Evolutionary conservation across 1,284 basidiomycete genomes (phyloP), one percentile per base, ranked within the genome.

Genomic region (Singerocomus rubriflavus): DNA sequence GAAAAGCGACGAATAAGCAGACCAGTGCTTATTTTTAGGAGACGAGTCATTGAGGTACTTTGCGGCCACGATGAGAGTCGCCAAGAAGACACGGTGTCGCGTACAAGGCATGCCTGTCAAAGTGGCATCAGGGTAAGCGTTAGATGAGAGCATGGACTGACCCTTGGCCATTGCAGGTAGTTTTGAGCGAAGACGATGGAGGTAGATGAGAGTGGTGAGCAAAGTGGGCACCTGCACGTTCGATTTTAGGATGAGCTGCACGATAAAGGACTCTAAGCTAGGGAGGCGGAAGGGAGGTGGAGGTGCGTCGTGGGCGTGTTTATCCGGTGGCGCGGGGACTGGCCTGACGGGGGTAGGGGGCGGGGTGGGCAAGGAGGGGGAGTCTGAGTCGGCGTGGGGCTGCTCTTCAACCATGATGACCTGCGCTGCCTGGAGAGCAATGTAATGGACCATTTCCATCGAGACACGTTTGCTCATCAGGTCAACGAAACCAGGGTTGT

Each of bases 41-140:
- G 87, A 88, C 29, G 91, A 93, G 74, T 98, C 95, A 73, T 99
- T 98, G 65, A 98, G 82, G 72, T 98, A 98, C 74, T 99, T 99
- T 60, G 94, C 90, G 29, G 96, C 88, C 44, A 95, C 91, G 70
- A 99, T 98, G 63, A 98, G 84, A 0, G 91, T 88, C 34, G 96
- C 95, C 59, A 99, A 81, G 73, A 99, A 98, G 56, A 98, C 88
- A 44, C 96, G 88, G 70, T 98, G 95, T 46, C 92, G 83, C 6
- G 95, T 95, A 71, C 91, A 96, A 25, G 89, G 83, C 78, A 95
- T 87, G 45, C 91, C 92, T 90, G 57, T 47, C 25, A 50, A 48
- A 44, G 42, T 46, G 51, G 41, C 26, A 46, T 59, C 46, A 61
- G 50, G 49, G 34, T 16, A 14, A 25, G 50, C 41, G 34, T 34